Base-by-base conservation (phyloP, 139 green algal species). In the Pedinophyceae sp. region DNA sequence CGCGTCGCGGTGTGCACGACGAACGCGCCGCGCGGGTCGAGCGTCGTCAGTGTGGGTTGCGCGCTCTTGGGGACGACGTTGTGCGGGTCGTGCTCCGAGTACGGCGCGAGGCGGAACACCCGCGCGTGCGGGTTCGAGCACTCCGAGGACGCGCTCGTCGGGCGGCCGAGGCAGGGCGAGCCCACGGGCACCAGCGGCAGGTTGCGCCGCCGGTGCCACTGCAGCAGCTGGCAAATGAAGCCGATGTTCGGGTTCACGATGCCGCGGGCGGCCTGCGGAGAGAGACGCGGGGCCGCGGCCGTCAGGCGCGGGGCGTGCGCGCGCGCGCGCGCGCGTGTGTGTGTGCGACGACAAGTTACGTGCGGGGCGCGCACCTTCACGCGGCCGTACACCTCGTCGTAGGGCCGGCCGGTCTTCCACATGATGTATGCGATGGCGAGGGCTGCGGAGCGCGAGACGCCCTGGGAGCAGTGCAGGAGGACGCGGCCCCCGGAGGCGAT, bases 241-340 rank as follows among this genome's bases (percentile, higher is more conserved):
- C 87, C 89, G 27, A 97, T 93, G 67, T 97, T 97, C 5, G 89
- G 89, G 55, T 88, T 94, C 24, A 84, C 80, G 4, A 96, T 79
- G 0, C 81, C 85, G 0, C 86, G 62, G 1, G 72, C 55, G 1
- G 64, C 67, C 68, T 95, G 89, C 28, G 39, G 28, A n/a, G 23
- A 28, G 20, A 29, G n/a, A n/a, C n/a, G n/a, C n/a, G n/a, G n/a
- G n/a, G n/a, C n/a, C n/a, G n/a, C n/a, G n/a, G n/a, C n/a, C n/a
- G n/a, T n/a, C n/a, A n/a, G n/a, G n/a, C n/a, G n/a, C n/a, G n/a
- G n/a, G n/a, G n/a, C n/a, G n/a, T n/a, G n/a, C n/a, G n/a, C n/a
- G n/a, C n/a, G n/a, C n/a, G n/a, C n/a, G n/a, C n/a, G n/a, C n/a
- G 46, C n/a, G 46, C n/a, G 46, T 26, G 46, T 17, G 7, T 17